Percentiles rank a stretch among this genome's conserved stretches.
Evolutionary conservation across 139 green algal genomes (phyloP).

Genomic region (Chara braunii): DNA sequence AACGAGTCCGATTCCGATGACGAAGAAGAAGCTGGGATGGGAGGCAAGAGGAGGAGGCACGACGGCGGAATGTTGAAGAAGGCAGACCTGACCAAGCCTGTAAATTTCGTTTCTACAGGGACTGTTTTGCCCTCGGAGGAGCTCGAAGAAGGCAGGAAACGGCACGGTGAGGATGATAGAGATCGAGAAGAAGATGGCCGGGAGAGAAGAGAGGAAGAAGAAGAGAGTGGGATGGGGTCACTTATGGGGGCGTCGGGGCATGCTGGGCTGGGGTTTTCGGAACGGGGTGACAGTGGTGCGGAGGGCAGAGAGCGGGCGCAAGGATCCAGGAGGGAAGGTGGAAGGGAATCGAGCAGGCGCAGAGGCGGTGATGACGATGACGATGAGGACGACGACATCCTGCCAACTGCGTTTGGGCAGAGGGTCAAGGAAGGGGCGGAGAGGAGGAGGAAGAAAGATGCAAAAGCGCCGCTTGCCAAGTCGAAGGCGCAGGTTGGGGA

Average conservation of each 20-base stretch:
- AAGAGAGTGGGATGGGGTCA: too few relatives aligned
- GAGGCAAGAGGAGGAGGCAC: conserved; percentile 23
- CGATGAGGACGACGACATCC: conserved; percentile 48
- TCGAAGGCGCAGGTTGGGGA: neutral
- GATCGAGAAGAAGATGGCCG: conserved; percentile 1
- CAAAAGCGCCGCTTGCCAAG: too few relatives aligned
- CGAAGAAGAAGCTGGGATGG: conserved; percentile 42
- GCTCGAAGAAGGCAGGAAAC: too few relatives aligned
- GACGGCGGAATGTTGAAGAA: conserved; percentile 19
- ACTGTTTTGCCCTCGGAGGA: conserved; percentile 20
- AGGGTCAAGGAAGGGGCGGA: conserved; percentile 48
- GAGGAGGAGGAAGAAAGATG: conserved; percentile 27
- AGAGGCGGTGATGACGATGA: too few relatives aligned
- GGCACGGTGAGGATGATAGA: conserved; percentile 25
- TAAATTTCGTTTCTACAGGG: conserved; percentile 75
- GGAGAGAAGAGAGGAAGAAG: too few relatives aligned
- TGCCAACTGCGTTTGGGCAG: conserved; percentile 72
- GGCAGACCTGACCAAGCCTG: conserved; percentile 59
- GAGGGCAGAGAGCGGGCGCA: too few relatives aligned
- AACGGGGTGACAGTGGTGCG: too few relatives aligned
- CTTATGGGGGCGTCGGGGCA: neutral
- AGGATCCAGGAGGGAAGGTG: too few relatives aligned
- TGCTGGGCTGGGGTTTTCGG: neutral
- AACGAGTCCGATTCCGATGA: conserved; percentile 38
- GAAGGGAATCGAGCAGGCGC: conserved; percentile 8